Evolutionary conservation across 768 basidiomycete genomes (phyloP).

Genomic region (Rhizopogon salebrosus): DNA sequence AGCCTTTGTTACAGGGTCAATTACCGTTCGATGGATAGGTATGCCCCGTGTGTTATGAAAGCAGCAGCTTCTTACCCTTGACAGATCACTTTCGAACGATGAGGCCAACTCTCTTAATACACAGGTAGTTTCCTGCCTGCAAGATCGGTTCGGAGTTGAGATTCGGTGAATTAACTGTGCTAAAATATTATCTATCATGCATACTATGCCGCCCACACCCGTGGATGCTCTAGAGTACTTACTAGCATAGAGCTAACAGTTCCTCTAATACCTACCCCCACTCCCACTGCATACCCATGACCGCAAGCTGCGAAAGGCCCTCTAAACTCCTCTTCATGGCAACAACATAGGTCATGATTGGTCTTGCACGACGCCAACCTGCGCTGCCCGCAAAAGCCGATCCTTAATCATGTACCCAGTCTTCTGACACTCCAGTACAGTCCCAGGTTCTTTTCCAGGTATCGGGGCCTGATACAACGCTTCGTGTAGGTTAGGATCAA

Average conservation of each 20-base stretch:
- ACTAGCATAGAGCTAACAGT: conserved; percentile 12
- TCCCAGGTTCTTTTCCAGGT: conserved; percentile 85
- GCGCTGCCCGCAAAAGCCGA: conserved; percentile 87
- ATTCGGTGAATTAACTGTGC: conserved; percentile 64
- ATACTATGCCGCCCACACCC: conserved; percentile 10
- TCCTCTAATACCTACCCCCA: conserved; percentile 4
- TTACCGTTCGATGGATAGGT: conserved; percentile 97
- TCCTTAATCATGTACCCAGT: conserved; percentile 93
- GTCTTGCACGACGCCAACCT: conserved; percentile 92
- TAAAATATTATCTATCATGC: conserved; percentile 31
- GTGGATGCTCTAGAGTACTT: conserved; percentile 24
- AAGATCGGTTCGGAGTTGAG: conserved; percentile 71
- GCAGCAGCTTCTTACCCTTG: conserved; percentile 3
- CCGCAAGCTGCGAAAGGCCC: neutral
- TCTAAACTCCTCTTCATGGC: neutral
- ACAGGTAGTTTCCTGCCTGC: conserved; percentile 49
- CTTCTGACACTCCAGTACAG: conserved; percentile 88
- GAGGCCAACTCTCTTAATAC: conserved; percentile 82
- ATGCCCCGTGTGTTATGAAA: conserved; percentile 8
- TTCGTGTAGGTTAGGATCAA: conserved; percentile 95
- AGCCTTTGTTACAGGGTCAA: conserved; percentile 89
- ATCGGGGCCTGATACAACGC: conserved; percentile 92
- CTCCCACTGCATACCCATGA: neutral
- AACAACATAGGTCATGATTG: conserved; percentile 25
- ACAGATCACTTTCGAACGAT: conserved; percentile 81